Conservation (phyloP, 139 green algal genomes). For the Chlorella sp. region DNA sequence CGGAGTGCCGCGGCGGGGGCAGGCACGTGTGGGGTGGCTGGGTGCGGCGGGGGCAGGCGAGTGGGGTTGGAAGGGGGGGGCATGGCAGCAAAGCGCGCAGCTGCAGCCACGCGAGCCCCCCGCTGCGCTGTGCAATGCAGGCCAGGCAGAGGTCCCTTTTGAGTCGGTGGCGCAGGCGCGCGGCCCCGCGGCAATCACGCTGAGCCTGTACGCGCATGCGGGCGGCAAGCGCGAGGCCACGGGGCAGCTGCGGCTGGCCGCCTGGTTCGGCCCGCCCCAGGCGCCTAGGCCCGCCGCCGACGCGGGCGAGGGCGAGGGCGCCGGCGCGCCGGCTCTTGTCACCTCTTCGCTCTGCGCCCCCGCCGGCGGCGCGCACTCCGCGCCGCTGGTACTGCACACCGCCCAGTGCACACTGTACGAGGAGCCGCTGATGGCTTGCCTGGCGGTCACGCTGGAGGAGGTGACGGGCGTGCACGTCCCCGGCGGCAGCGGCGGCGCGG, state of each 20-base stretch:
- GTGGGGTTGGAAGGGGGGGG: too few species aligned
- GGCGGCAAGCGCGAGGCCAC: background rate
- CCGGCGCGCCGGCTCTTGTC: too few species aligned
- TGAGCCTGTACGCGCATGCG: background rate
- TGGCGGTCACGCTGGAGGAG: constrained; percentile 16
- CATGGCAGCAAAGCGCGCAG: too few species aligned
- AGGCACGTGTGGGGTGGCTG: too few species aligned
- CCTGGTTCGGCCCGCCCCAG: too few species aligned
- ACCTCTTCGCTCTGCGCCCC: constrained; percentile 16
- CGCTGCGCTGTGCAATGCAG: too few species aligned
- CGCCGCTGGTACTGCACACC: constrained; percentile 28
- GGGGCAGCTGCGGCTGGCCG: constrained; percentile 7
- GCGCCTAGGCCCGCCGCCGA: too few species aligned
- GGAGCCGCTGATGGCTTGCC: constrained; percentile 33
- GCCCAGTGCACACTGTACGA: constrained; percentile 18
- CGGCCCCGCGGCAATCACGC: background rate
- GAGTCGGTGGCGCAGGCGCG: background rate
- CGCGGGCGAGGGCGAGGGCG: too few species aligned
- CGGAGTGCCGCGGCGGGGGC: too few species aligned
- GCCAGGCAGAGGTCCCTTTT: background rate
- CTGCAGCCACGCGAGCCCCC: too few species aligned
- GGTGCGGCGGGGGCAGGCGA: too few species aligned
- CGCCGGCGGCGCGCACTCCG: constrained; percentile 6
- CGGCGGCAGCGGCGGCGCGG: background rate
- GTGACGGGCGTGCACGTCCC: background rate